These are phyloP conservation scores for Debaryomycetaceae sp. DNA, from an alignment of 1,139 yeast genomes.

Conservation along the genomic window DNA sequence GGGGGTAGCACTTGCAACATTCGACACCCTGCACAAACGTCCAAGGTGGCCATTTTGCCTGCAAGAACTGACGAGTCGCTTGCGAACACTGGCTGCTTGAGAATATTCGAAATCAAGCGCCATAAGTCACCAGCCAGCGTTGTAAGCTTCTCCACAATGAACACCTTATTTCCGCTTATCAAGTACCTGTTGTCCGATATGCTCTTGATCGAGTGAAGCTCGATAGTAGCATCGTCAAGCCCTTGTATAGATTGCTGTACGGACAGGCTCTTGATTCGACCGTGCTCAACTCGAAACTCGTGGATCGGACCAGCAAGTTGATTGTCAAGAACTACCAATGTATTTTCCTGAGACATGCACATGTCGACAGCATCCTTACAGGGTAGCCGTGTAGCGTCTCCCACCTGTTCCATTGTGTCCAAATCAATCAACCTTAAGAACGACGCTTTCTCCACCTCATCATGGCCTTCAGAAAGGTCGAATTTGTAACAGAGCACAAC, in stretches of 20 bases:
- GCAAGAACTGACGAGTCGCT: slow-evolving; percentile 6
- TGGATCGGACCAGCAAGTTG: slow-evolving; percentile 1
- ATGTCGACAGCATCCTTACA: slow-evolving; percentile 19
- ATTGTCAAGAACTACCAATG: slow-evolving; percentile 8
- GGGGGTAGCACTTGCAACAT: slow-evolving; percentile 4
- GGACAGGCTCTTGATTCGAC: not conserved
- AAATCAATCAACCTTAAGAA: slow-evolving; percentile 17
- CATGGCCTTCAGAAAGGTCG: slow-evolving; percentile 12
- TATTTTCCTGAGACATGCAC: slow-evolving; percentile 8
- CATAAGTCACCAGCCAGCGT: slow-evolving; percentile 1
- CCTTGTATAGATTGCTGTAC: not conserved
- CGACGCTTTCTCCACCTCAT: slow-evolving; percentile 14
- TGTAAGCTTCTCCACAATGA: slow-evolving; percentile 1
- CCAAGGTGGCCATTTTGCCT: slow-evolving; percentile 6
- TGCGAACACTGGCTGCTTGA: slow-evolving; percentile 4
- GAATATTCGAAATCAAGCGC: slow-evolving; percentile 1
- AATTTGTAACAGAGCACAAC: slow-evolving; percentile 17
- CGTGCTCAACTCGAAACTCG: not conserved
- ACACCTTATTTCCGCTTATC: slow-evolving; percentile 3
- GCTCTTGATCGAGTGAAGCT: slow-evolving; percentile 3
- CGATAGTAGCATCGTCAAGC: slow-evolving; percentile 2
- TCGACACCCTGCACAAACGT: slow-evolving; percentile 8
- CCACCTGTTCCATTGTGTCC: slow-evolving; percentile 12
- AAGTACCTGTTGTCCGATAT: not conserved
- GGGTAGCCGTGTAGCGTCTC: slow-evolving; percentile 3